Conservation (phyloP, 2,329 filamentous ascomycete genomes). For the Fusarium armeniacum region DNA sequence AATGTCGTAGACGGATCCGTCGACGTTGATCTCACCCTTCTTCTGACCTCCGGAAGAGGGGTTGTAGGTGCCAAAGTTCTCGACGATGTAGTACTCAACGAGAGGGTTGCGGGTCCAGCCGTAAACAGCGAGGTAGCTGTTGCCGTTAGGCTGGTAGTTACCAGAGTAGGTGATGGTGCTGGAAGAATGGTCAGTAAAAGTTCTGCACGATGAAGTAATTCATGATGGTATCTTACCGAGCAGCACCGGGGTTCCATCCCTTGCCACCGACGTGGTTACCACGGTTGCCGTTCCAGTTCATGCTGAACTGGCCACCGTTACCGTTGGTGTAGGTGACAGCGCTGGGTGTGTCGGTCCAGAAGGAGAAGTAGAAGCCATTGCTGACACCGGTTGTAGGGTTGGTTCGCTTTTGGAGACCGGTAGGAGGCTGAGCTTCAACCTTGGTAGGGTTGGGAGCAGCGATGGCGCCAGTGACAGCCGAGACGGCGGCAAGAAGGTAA, state of each 20-base stretch:
- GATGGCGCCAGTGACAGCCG: conserved; percentile 38
- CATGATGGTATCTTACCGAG: conserved; percentile 49
- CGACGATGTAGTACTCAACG: conserved; percentile 58
- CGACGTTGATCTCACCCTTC: conserved; percentile 55
- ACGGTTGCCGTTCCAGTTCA: conserved; percentile 56
- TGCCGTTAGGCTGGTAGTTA: conserved; percentile 53
- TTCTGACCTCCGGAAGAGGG: conserved; percentile 52
- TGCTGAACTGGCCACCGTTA: conserved; percentile 60
- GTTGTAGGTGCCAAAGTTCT: conserved; percentile 54
- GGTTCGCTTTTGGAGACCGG: conserved; percentile 47
- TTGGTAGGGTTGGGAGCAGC: conserved; percentile 39
- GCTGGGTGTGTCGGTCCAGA: conserved; percentile 63
- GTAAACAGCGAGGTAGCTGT: conserved; percentile 57
- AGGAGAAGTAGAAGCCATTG: conserved; percentile 63
- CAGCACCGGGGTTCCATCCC: conserved; percentile 45
- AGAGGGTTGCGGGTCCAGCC: conserved; percentile 58
- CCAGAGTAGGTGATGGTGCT: conserved; percentile 50
- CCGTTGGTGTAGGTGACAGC: conserved; percentile 62
- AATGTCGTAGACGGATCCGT: conserved; percentile 58
- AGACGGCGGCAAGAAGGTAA: conserved; percentile 42
- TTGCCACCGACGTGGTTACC: conserved; percentile 50
- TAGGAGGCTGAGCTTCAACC: conserved; percentile 43
- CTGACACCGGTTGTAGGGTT: conserved; percentile 55
- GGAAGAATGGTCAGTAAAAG: conserved; percentile 7
- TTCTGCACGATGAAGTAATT: conserved; percentile 46